Evolutionary conservation across 441 rosid genomes (phyloP).

Genomic region (Euphorbia celastroides): DNA sequence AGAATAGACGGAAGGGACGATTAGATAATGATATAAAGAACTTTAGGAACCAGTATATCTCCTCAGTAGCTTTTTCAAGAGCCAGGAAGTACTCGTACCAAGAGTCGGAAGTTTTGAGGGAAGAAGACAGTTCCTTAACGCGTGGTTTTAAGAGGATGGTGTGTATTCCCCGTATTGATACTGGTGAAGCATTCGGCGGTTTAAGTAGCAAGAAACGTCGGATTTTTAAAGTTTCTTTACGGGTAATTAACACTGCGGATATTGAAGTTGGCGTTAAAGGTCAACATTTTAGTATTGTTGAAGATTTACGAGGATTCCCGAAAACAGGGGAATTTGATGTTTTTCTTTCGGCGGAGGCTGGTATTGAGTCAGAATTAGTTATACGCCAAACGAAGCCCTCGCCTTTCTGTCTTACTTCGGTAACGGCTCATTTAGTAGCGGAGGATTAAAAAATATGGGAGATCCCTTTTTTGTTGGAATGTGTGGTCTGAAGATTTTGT

Average conservation of each 20-base stretch:
- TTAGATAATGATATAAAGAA: neutral
- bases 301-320: neutral
- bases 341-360: neutral
- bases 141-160: neutral
- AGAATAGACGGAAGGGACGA: neutral
- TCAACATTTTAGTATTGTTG: neutral
- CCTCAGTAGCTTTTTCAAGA: no score
- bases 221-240: neutral
- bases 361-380: neutral
- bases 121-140: no score
- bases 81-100: no score
- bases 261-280: neutral
- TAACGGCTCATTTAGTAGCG: neutral
- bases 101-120: no score
- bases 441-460: neutral
- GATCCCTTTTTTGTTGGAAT: no score
- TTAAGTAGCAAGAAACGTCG: neutral
- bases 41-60: neutral
- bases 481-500: no score
- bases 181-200: neutral
- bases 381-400: neutral
- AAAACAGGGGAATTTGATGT: neutral
- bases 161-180: neutral
- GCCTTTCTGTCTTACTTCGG: neutral
- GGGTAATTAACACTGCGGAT: neutral